Percentiles rank a stretch among this genome's conserved stretches.
Conservation (phyloP, 139 green algal species). For the Nannochloris sp. region DNA sequence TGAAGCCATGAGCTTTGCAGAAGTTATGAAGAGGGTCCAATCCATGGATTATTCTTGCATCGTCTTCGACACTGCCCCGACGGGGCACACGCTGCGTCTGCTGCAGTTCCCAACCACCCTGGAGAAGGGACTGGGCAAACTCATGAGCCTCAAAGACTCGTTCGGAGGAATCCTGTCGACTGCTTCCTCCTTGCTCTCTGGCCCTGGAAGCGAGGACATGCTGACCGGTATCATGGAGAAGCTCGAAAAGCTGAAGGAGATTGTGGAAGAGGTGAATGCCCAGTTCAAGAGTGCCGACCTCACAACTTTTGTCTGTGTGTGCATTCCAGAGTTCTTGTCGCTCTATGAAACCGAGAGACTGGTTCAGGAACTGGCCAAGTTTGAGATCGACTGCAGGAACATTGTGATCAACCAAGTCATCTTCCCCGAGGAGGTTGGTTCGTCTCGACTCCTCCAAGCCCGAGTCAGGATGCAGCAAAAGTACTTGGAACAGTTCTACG, state of each 20-base stretch:
- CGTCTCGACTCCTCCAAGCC: constrained; percentile 61
- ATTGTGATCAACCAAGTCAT: constrained; percentile 97
- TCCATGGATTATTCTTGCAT: constrained; percentile 89
- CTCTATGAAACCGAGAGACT: constrained; percentile 97
- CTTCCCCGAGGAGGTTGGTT: constrained; percentile 52
- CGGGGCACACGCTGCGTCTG: constrained; percentile 86
- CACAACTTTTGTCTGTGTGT: constrained; percentile 98
- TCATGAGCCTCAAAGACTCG: constrained; percentile 68
- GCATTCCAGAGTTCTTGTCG: constrained; percentile 96
- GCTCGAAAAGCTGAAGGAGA: constrained; percentile 53
- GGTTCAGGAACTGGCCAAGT: constrained; percentile 93
- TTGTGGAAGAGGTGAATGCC: constrained; percentile 68
- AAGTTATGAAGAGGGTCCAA: constrained; percentile 96
- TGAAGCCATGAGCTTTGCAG: constrained; percentile 95
- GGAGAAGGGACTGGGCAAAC: constrained; percentile 88
- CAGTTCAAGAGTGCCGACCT: constrained; percentile 89
- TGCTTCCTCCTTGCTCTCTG: constrained; percentile 38
- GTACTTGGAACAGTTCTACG: constrained; percentile 81
- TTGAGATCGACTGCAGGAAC: constrained; percentile 90
- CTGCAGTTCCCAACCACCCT: constrained; percentile 91
- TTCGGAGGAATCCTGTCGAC: constrained; percentile 65
- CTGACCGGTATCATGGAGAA: constrained; percentile 47
- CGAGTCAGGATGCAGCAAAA: constrained; percentile 90
- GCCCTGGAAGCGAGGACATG: constrained; percentile 23
- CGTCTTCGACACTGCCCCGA: constrained; percentile 96